Percentiles rank a stretch among this genome's conserved stretches.
Evolutionary conservation across 805 yeast genomes (phyloP).

Genomic region (Maudiozyma barnettii): DNA sequence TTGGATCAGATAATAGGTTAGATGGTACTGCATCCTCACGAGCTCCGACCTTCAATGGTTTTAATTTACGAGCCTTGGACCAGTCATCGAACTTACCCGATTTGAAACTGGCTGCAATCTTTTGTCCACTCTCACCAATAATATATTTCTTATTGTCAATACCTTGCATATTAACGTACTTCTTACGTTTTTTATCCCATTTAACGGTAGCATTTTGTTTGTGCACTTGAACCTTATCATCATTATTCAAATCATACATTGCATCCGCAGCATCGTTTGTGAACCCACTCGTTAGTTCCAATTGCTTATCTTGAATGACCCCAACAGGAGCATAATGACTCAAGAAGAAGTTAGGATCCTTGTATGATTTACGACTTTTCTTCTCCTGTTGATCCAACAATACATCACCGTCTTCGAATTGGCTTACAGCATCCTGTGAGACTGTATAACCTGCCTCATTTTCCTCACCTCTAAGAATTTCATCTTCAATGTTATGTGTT

Average conservation of each 20-base stretch:
- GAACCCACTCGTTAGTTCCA: constrained; percentile 48
- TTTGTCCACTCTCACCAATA: constrained; percentile 89
- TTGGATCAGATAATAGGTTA: constrained; percentile 28
- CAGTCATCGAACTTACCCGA: constrained; percentile 90
- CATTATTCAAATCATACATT: constrained; percentile 77
- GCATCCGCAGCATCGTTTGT: constrained; percentile 79
- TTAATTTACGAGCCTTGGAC: constrained; percentile 62
- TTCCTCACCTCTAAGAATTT: constrained; percentile 45
- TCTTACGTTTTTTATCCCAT: constrained; percentile 93
- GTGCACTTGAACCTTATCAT: constrained; percentile 57
- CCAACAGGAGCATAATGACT: constrained; percentile 83
- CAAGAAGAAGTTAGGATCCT: constrained; percentile 72
- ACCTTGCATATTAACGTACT: constrained; percentile 72
- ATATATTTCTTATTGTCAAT: constrained; percentile 72
- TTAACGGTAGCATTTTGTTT: constrained; percentile 58
- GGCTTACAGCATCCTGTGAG: constrained; percentile 31
- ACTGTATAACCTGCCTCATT: constrained; percentile 42
- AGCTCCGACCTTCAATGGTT: constrained; percentile 46
- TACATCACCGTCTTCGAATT: constrained; percentile 35
- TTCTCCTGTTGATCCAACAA: constrained; percentile 24
- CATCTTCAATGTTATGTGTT: constrained; percentile 65
- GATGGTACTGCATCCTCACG: constrained; percentile 34
- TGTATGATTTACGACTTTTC: constrained; percentile 41
- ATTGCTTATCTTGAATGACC: constrained; percentile 75
- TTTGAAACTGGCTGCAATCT: constrained; percentile 81